Evolutionary conservation across 2,329 filamentous ascomycete species (phyloP), one percentile per base, ranked within the genome.

Genomic region (Berkeleyomyces basicola): DNA sequence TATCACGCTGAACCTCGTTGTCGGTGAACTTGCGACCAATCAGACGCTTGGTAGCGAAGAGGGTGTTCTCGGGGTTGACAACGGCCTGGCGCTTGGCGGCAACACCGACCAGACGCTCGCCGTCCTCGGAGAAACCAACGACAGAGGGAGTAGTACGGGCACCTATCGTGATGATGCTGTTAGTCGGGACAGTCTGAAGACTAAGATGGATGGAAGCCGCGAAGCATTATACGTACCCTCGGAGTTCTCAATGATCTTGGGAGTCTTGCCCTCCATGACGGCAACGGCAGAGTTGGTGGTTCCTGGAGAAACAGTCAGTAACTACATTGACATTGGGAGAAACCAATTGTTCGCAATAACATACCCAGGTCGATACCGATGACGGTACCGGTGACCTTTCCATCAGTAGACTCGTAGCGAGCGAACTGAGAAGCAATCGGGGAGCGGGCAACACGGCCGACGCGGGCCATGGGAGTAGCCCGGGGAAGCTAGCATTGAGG

Each of bases 261-360:
- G 90, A 63, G 82, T 77, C 81, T 95, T 95, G 77, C 92, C 93
- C 82, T 97, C 92, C 91, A 97, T 96, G 68, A 97, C 80, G 71
- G 91, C 92, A 66, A 97, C 92, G 63, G 92, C 92, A 66, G 92
- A 96, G 84, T 97, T 97, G 71, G 92, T 97, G 73, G 92, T 97
- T 73, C 84, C 83, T 86, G 64, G 58, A 58, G 36, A 57, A 59
- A 43, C 5, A 7, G 37, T 62, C 55, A 64, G 63, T 33, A 23
- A 46, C 7, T 14, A 3, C 40, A 16, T 36, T 39, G 44, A n/a
- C 43, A 39, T 1, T 37, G 51, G 2, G n/a, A 39, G n/a, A 51
- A 31, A 59, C 4, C 36, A 44, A 39, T n/a, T 47, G 4, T 46
- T 23, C 10, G 40, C 23, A 43, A n/a, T 36, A 37, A 78, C 83